Base-by-base conservation (phyloP, 73 alveolate species). In the Paramecium sexaurelia region DNA sequence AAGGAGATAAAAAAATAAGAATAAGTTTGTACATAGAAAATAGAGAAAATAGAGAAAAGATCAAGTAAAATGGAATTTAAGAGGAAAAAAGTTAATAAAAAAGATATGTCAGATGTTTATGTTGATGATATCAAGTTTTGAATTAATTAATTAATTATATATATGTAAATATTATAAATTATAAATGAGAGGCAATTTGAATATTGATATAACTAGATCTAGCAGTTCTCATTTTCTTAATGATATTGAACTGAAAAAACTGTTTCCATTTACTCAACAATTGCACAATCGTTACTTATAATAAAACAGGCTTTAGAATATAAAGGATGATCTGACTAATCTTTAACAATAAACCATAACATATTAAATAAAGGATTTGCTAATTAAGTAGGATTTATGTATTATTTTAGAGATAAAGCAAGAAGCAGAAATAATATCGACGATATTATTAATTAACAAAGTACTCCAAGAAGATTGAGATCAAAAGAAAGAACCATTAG, bases 51-150 rank as follows among this genome's bases (percentile, higher is more conserved):
- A 4, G 43, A 22, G 6, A 73, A 36, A 2, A n/a, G 43, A 73
- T 35, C 33, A 73, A n/a, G 7, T n/a, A 51, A 51, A 51, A 17
- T 10, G 32, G 87, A 36, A 73, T 36, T 33, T 39, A 73, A 39
- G 67, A 51, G 17, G 33, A 39, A 73, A 33, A 9, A 61, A 6
- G 7, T 20, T 36, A 33, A 10, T 1, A 39, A 32, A 39, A 73
- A 73, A 39, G 87, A 73, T 73, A 22, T 73, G 15, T 36, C 87
- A 36, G 87, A 73, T 73, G 87, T 66, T 15, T 73, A 73, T 73
- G n/a, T 73, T 4, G 61, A 73, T 36, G 87, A 73, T n/a, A 39
- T 73, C 7, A 39, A 73, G 24, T 73, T 73, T 73, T 73, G 83
- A 61, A 11, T 61, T 56, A 61, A 51, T 51, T 51, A 51, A 51